Evolutionary conservation across 2,329 filamentous ascomycete genomes (phyloP).

Genomic region (Beauveria pseudobassiana): DNA sequence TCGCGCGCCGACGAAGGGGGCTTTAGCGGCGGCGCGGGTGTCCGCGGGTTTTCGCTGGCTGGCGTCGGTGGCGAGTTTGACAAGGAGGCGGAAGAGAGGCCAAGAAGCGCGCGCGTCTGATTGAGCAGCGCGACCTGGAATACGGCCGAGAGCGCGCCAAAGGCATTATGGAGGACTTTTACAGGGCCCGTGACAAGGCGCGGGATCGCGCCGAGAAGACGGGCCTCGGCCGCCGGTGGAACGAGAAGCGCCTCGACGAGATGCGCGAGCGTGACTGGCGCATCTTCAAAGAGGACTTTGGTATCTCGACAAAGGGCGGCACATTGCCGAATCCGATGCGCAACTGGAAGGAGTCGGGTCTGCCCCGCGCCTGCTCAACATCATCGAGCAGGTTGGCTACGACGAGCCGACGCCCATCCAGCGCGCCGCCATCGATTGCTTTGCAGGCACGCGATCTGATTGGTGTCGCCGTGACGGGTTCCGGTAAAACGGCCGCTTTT

Average conservation of each 20-base stretch:
- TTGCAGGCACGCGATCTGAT: slow-evolving; percentile 92
- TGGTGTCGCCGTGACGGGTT: slow-evolving; percentile 94
- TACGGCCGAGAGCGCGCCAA: slow-evolving; percentile 69
- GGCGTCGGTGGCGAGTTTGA: slow-evolving; percentile 45
- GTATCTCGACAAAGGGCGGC: slow-evolving; percentile 89
- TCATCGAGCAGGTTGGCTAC: slow-evolving; percentile 81
- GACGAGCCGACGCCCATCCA: slow-evolving; percentile 88
- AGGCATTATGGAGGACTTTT: slow-evolving; percentile 74
- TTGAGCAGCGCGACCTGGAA: slow-evolving; percentile 68
- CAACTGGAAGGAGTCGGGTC: slow-evolving; percentile 76
- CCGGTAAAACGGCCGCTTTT: slow-evolving; percentile 96
- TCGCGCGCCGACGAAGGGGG: slow-evolving; percentile 61
- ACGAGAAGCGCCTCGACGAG: slow-evolving; percentile 80
- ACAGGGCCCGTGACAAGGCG: slow-evolving; percentile 53
- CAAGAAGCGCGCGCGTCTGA: slow-evolving; percentile 54
- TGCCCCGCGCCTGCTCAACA: slow-evolving; percentile 74
- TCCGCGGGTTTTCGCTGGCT: slow-evolving; percentile 33
- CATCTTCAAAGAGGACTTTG: slow-evolving; percentile 99
- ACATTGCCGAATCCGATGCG: slow-evolving; percentile 94
- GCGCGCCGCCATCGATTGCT: slow-evolving; percentile 90
- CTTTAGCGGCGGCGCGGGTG: slow-evolving; percentile 40
- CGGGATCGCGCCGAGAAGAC: slow-evolving; percentile 67
- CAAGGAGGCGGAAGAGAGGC: slow-evolving; percentile 48
- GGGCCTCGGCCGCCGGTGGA: slow-evolving; percentile 88
- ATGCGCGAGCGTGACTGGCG: slow-evolving; percentile 99